phyloP scores from a whole-genome alignment of 305 asterid species.

The Rubia tinctorum region DNA sequence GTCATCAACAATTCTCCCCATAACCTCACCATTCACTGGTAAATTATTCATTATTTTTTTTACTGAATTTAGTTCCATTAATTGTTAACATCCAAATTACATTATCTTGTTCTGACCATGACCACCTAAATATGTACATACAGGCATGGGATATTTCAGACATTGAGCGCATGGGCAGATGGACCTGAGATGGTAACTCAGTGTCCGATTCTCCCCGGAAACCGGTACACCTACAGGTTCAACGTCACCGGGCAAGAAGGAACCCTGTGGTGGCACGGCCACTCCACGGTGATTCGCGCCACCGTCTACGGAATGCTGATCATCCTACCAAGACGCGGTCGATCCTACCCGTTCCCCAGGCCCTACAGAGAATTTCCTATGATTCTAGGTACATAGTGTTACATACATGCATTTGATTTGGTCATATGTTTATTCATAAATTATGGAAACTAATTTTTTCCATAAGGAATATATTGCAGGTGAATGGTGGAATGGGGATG shows the following conservation, averaged over 20 bases:
- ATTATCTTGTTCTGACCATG: not conserved
- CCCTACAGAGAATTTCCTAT: conserved; percentile 52
- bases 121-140: not conserved
- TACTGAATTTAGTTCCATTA: no score
- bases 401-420: no score
- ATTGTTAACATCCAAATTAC: no score
- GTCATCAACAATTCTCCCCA: conserved; percentile 53
- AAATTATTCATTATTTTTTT: no score
- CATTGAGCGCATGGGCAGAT: conserved; percentile 58
- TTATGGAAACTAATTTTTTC: no score
- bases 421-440: no score
- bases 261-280: conserved; percentile 73
- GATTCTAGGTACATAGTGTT: conserved; percentile 34
- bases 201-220: conserved; percentile 52
- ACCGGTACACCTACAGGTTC: conserved; percentile 42
- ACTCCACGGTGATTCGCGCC: conserved; percentile 51
- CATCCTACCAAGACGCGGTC: conserved; percentile 52
- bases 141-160: conserved; percentile 66
- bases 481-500: conserved; percentile 61
- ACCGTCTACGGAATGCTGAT: conserved; percentile 51
- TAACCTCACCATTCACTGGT: conserved; percentile 64
- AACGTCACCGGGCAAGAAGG: conserved; percentile 48
- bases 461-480: conserved; percentile 26
- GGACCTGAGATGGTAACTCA: conserved; percentile 52
- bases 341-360: conserved; percentile 48